These are phyloP conservation scores for Spergularia marina DNA, from an alignment of 148 eudicot genomes.

Conservation along the genomic window DNA sequence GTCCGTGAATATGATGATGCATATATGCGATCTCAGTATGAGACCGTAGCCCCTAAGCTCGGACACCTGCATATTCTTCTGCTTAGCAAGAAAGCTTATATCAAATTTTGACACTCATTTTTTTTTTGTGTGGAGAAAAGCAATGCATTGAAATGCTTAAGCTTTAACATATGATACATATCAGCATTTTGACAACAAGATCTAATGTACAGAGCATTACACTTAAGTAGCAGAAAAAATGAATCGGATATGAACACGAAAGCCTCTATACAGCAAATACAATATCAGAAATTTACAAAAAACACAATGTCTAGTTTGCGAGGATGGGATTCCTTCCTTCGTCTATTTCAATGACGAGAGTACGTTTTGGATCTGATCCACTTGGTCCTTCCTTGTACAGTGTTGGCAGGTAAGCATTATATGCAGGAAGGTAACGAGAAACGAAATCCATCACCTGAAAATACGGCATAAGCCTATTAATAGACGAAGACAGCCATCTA, in stretches of 20 bases:
- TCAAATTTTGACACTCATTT: too few relatives aligned
- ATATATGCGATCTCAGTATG: too few relatives aligned
- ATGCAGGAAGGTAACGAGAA: constrained; percentile 92
- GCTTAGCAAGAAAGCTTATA: too few relatives aligned
- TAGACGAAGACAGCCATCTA: background rate
- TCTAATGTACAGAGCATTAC: background rate
- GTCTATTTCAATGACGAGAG: constrained; percentile 81
- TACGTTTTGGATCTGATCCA: constrained; percentile 66
- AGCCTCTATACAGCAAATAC: constrained; percentile 4
- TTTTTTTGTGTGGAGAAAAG: too few relatives aligned
- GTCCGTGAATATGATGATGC: too few relatives aligned
- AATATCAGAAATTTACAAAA: constrained; percentile 3
- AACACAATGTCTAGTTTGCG: constrained; percentile 34
- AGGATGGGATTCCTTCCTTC: constrained; percentile 93
- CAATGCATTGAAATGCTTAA: too few relatives aligned
- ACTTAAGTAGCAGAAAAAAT: background rate
- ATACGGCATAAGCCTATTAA: background rate
- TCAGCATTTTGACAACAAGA: too few relatives aligned
- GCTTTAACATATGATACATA: too few relatives aligned
- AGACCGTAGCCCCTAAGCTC: too few relatives aligned
- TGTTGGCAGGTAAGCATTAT: constrained; percentile 88
- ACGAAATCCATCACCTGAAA: constrained; percentile 89
- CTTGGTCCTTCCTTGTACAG: constrained; percentile 88
- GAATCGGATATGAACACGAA: constrained; percentile 8
- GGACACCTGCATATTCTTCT: too few relatives aligned